A percentile compares a stretch with the other conserved stretches of the same genome.
These are phyloP conservation scores for Apodospora peruviana DNA, from an alignment of 495 filamentous ascomycete genomes.

Conservation along the genomic window DNA sequence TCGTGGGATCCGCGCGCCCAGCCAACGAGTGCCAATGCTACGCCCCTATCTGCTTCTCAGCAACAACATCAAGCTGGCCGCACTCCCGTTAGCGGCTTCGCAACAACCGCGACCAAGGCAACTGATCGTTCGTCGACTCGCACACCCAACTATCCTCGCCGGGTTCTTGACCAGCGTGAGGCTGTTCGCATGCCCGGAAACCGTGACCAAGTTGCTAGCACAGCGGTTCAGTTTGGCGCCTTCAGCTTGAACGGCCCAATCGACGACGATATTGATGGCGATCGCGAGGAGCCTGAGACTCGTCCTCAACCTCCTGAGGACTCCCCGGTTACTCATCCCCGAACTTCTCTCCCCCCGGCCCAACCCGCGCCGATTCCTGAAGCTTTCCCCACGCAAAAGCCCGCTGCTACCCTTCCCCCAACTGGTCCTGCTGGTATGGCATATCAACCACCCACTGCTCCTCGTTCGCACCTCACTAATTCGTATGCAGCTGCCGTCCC, in stretches of 20 bases:
- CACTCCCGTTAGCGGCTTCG: constrained; percentile 59
- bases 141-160: constrained; percentile 70
- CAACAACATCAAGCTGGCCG: constrained; percentile 53
- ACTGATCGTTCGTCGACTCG: constrained; percentile 52
- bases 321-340: constrained; percentile 83
- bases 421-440: constrained; percentile 37
- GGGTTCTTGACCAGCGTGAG: constrained; percentile 89
- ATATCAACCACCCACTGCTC: constrained; percentile 2
- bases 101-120: constrained; percentile 71
- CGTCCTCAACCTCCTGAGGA: constrained; percentile 90
- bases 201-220: constrained; percentile 77
- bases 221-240: constrained; percentile 95
- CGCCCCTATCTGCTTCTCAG: constrained; percentile 50
- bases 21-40: constrained; percentile 40
- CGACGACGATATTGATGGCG: constrained; percentile 81
- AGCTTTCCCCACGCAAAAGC: constrained; percentile 58
- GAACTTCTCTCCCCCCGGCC: constrained; percentile 81
- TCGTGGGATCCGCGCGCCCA: constrained; percentile 64
- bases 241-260: constrained; percentile 80
- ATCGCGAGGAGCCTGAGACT: constrained; percentile 91
- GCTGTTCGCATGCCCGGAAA: constrained; percentile 99
- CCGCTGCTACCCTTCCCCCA: constrained; percentile 56
- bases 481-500: constrained; percentile 23
- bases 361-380: constrained; percentile 55
- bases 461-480: constrained; percentile 20